phyloP scores from a whole-genome alignment of 2,329 filamentous ascomycete genomes.

The Zasmidium angulare region DNA sequence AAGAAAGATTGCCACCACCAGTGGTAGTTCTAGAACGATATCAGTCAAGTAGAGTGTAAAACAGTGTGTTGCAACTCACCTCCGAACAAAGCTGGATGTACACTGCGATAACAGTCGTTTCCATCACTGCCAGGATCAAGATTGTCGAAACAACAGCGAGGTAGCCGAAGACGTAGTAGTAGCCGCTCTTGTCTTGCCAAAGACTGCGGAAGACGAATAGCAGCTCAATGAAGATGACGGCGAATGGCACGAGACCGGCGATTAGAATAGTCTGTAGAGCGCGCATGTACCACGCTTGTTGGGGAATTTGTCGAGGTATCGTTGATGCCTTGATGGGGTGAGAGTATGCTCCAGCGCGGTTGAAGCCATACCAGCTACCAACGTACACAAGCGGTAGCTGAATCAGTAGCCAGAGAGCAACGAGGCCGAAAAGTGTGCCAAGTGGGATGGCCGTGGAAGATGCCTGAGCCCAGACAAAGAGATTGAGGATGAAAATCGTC shows the following conservation, averaged over 20 bases:
- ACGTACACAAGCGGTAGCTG: slow-evolving; percentile 81
- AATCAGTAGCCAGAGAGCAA: slow-evolving; percentile 79
- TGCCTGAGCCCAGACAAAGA: slow-evolving; percentile 88
- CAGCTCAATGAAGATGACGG: slow-evolving; percentile 84
- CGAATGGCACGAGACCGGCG: slow-evolving; percentile 78
- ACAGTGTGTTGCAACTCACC: too few species aligned
- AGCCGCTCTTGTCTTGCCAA: slow-evolving; percentile 88
- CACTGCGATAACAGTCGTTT: slow-evolving; percentile 79
- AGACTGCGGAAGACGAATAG: slow-evolving; percentile 83
- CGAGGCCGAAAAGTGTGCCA: slow-evolving; percentile 69
- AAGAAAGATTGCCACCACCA: slow-evolving; percentile 94
- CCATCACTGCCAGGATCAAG: slow-evolving; percentile 72
- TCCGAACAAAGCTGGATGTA: slow-evolving; percentile 82
- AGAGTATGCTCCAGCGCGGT: slow-evolving; percentile 67
- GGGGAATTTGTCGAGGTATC: slow-evolving; percentile 71
- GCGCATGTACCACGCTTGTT: slow-evolving; percentile 72
- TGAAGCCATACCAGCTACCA: slow-evolving; percentile 75
- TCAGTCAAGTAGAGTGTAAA: too few species aligned
- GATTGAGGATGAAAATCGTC: slow-evolving; percentile 75
- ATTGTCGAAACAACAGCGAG: slow-evolving; percentile 71
- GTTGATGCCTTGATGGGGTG: slow-evolving; percentile 76
- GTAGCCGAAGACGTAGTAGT: slow-evolving; percentile 91
- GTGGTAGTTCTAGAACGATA: slow-evolving; percentile 64
- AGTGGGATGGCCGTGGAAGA: slow-evolving; percentile 87
- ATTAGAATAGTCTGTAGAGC: slow-evolving; percentile 65